Evolutionary conservation across 2,329 filamentous ascomycete species (phyloP).

Genomic region (Trichothecium sympodiale): DNA sequence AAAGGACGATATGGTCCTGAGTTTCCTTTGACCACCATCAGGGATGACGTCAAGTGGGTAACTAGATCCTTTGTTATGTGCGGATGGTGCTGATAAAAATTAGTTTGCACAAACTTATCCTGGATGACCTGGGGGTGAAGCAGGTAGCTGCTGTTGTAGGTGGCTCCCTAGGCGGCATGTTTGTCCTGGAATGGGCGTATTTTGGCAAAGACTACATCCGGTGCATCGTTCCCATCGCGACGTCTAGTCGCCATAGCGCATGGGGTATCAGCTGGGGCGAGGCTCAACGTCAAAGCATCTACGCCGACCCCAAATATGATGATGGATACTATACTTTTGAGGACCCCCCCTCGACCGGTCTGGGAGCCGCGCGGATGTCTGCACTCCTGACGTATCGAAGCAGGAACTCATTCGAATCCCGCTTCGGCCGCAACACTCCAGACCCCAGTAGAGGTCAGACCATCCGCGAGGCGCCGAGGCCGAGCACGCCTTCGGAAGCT

Average conservation of each 20-base stretch:
- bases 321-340: constrained; percentile 88
- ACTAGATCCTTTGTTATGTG: background rate
- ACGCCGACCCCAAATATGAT: constrained; percentile 96
- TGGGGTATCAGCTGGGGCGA: constrained; percentile 91
- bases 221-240: constrained; percentile 72
- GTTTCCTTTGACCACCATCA: constrained; percentile 88
- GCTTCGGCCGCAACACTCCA: constrained; percentile 87
- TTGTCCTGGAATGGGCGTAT: constrained; percentile 86
- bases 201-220: constrained; percentile 78
- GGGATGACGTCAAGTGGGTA: constrained; percentile 85
- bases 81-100: constrained; percentile 9
- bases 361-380: constrained; percentile 93
- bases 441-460: constrained; percentile 75
- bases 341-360: constrained; percentile 74
- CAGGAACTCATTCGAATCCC: constrained; percentile 90
- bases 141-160: constrained; percentile 72
- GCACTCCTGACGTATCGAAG: constrained; percentile 92
- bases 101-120: constrained; percentile 66
- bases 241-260: constrained; percentile 72
- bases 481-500: constrained; percentile 53
- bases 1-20: constrained; percentile 84
- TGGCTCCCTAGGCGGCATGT: constrained; percentile 81
- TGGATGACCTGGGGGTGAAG: constrained; percentile 70
- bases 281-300: constrained; percentile 85
- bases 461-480: constrained; percentile 58